Evolutionary conservation across 2,329 filamentous ascomycete species (phyloP).

Genomic region (Botryotinia narcissicola): DNA sequence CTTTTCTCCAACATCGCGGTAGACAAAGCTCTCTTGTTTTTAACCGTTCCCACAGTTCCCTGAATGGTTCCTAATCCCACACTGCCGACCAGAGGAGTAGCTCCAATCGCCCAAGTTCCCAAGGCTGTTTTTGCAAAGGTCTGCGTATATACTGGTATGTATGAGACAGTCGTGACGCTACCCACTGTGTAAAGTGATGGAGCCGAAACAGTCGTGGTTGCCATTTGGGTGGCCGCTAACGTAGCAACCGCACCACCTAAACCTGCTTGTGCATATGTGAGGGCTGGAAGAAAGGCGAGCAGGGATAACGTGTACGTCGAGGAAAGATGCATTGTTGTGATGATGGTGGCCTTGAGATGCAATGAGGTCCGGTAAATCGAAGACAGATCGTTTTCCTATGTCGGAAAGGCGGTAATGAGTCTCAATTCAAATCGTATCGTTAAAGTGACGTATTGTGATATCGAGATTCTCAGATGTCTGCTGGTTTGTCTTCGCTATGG

Average conservation of each 20-base stretch:
- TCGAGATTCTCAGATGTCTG: background rate
- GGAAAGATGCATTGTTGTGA: background rate
- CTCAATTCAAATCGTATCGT: background rate
- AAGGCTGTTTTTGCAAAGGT: slow-evolving; percentile 36
- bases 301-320: background rate
- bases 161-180: background rate
- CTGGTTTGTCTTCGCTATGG: background rate
- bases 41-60: slow-evolving; percentile 24
- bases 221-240: slow-evolving; percentile 9
- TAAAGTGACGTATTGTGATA: background rate
- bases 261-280: slow-evolving; percentile 16
- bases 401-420: background rate
- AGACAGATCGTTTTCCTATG: background rate
- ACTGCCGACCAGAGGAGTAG: slow-evolving; percentile 30
- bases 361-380: background rate
- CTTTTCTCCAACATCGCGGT: background rate
- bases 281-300: background rate
- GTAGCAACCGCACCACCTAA: slow-evolving; percentile 5
- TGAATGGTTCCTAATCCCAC: slow-evolving; percentile 34
- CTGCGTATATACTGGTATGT: slow-evolving; percentile 28
- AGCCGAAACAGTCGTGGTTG: background rate
- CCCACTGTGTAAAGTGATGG: slow-evolving; percentile 10
- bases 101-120: slow-evolving; percentile 34
- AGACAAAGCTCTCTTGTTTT: slow-evolving; percentile 17
- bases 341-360: background rate